A percentile compares a stretch with the other conserved stretches of the same genome.
Conservation (phyloP, 805 yeast genomes). For the Candida patagonica region DNA sequence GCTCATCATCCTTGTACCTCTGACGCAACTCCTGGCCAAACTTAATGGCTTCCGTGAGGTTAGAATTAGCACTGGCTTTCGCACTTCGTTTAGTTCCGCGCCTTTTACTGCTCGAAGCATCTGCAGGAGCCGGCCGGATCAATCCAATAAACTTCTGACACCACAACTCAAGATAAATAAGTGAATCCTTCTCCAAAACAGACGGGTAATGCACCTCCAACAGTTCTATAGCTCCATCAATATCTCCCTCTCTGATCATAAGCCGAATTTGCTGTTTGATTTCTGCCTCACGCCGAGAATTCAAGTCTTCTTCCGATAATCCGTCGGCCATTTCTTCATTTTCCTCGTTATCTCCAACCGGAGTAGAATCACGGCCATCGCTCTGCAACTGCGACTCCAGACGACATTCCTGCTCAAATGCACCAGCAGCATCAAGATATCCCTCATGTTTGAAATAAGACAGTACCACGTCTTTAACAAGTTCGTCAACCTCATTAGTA, state of each 20-base stretch:
- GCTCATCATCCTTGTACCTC: constrained; percentile 23
- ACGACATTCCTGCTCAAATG: constrained; percentile 40
- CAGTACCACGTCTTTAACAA: constrained; percentile 31
- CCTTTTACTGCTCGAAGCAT: background rate
- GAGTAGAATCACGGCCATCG: constrained; percentile 10
- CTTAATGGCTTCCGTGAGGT: constrained; percentile 30
- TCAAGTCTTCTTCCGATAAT: constrained; percentile 18
- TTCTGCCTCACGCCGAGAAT: constrained; percentile 7
- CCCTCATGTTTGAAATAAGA: constrained; percentile 53
- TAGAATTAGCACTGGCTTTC: too few relatives aligned
- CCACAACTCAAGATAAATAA: constrained; percentile 33
- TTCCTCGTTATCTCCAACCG: constrained; percentile 24
- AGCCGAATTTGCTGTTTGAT: constrained; percentile 40
- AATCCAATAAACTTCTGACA: constrained; percentile 37
- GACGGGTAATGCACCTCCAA: constrained; percentile 33
- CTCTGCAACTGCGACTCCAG: constrained; percentile 21
- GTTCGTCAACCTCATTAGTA: constrained; percentile 9
- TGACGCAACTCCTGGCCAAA: constrained; percentile 33
- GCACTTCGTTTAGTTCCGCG: constrained; percentile 1
- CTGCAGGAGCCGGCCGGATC: constrained; percentile 20
- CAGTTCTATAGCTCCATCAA: constrained; percentile 35
- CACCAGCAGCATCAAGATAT: constrained; percentile 42
- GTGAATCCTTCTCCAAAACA: constrained; percentile 27
- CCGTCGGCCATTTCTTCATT: constrained; percentile 28
- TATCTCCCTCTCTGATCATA: constrained; percentile 35